Conservation (phyloP, 352 stramenopile species). For the Thraustochytrium striatum region DNA sequence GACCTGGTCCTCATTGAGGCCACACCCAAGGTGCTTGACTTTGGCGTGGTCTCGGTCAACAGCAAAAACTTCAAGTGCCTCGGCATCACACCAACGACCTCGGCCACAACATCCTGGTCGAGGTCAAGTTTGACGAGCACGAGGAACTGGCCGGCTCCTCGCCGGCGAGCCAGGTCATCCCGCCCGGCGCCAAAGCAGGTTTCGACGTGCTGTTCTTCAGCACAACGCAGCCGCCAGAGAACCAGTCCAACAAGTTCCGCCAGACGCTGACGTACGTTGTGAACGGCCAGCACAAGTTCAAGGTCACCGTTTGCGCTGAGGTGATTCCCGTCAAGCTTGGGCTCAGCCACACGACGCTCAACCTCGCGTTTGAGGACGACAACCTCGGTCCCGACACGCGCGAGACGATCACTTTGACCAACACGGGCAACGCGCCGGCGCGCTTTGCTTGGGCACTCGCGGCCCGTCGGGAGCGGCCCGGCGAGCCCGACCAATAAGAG, state of each 20-base stretch:
- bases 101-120: conserved; percentile 69
- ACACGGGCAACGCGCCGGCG: conserved; percentile 79
- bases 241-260: conserved; percentile 73
- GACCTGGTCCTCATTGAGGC: conserved; percentile 62
- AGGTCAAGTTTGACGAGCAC: conserved; percentile 3
- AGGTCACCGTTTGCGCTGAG: conserved; percentile 73
- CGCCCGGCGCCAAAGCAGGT: conserved; percentile 66
- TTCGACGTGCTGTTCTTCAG: conserved; percentile 83
- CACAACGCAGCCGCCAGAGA: conserved; percentile 13
- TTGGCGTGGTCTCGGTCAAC: conserved; percentile 81
- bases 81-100: conserved; percentile 81
- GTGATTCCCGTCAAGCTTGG: conserved; percentile 79
- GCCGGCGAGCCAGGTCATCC: conserved; percentile 73
- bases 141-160: conserved; percentile 52
- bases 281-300: conserved; percentile 74
- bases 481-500: not conserved
- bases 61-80: conserved; percentile 70
- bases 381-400: conserved; percentile 44
- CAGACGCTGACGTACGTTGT: conserved; percentile 72
- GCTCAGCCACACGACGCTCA: conserved; percentile 61
- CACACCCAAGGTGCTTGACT: conserved; percentile 76
- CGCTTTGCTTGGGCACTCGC: conserved; percentile 70
- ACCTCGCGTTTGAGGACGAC: conserved; percentile 67
- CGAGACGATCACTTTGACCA: conserved; percentile 65
- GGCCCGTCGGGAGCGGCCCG: not conserved